Evolutionary conservation across 495 filamentous ascomycete genomes (phyloP), one percentile per base, ranked within the genome.

Genomic region (Penicillium diatomitis): DNA sequence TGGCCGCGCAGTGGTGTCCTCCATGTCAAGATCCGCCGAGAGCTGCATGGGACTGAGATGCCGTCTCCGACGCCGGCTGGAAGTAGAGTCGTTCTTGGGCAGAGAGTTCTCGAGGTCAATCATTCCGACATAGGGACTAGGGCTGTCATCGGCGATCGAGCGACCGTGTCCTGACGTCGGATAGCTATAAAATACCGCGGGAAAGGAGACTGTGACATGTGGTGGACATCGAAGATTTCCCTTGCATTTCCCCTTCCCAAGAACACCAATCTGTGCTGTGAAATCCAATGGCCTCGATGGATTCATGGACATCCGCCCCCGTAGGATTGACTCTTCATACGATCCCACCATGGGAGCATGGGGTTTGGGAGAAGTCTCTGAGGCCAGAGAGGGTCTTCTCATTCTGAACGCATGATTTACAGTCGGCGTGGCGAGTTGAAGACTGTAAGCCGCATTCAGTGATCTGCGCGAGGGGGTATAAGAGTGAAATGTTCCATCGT

Each of bases 321-420:
- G 81, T 3, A 98, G 71, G 44, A 98, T 96, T 3, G 88, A 96
- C 66, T 98, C 92, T 64, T 98, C 92, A 56, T 96, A 98, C 3
- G 92, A 96, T 0, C 92, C 92, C 11, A 98, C 92, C 84, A 98
- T 90, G 4, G 90, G 87, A 28, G 91, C 91, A 69, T 90, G 87
- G 31, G 88, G 84, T 20, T 90, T 73, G 3, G 87, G 78, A 9
- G 88, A 87, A 10, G 72, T 66, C 12, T 96, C 90, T 3, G 86
- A 84, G 35, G 80, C 75, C 48, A 85, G 74, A 1, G 90, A 95
- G 1, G 84, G 84, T 35, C 86, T 72, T 45, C 88, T 77, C 12
- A 79, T 64, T 7, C 77, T 76, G 4, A 77, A 57, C 2, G 63
- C 60, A n/a, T 82, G 79, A 5, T 79, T 76, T 45, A 85, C 84